Evolutionary conservation across 1,284 basidiomycete species (phyloP).

Genomic region (Pholiota adiposa): DNA sequence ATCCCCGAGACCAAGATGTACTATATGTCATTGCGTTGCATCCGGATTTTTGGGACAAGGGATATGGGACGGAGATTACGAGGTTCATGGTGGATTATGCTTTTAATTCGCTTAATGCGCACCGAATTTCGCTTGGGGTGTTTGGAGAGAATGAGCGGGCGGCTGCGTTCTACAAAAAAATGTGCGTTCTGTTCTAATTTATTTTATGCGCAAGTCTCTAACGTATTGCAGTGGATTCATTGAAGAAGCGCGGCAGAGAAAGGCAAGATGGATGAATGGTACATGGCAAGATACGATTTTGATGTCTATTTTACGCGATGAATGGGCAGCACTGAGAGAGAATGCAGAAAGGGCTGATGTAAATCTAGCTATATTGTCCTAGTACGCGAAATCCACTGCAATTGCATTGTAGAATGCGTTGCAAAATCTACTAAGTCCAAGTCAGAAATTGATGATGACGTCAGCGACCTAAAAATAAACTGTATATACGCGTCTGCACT

Average conservation of each 20-base stretch:
- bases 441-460: too few relatives aligned
- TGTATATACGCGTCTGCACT: too few relatives aligned
- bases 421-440: too few relatives aligned
- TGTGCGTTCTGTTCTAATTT: constrained; percentile 9
- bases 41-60: constrained; percentile 12
- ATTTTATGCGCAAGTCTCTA: too few relatives aligned
- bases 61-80: constrained; percentile 13
- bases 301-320: background rate
- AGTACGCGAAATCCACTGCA: too few relatives aligned
- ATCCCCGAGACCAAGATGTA: constrained; percentile 16
- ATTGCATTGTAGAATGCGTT: too few relatives aligned
- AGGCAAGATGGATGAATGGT: constrained; percentile 29
- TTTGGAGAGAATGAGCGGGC: constrained; percentile 21
- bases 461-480: too few relatives aligned
- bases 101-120: constrained; percentile 17
- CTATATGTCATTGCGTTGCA: constrained; percentile 15
- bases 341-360: too few relatives aligned
- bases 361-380: too few relatives aligned
- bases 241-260: constrained; percentile 29
- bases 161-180: constrained; percentile 12
- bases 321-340: background rate
- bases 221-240: constrained; percentile 24
- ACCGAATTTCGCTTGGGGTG: constrained; percentile 18
- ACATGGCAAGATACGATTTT: constrained; percentile 25
- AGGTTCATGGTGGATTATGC: constrained; percentile 18